phyloP scores from a whole-genome alignment of 805 yeast genomes.

The Lachancea lanzarotensis region DNA sequence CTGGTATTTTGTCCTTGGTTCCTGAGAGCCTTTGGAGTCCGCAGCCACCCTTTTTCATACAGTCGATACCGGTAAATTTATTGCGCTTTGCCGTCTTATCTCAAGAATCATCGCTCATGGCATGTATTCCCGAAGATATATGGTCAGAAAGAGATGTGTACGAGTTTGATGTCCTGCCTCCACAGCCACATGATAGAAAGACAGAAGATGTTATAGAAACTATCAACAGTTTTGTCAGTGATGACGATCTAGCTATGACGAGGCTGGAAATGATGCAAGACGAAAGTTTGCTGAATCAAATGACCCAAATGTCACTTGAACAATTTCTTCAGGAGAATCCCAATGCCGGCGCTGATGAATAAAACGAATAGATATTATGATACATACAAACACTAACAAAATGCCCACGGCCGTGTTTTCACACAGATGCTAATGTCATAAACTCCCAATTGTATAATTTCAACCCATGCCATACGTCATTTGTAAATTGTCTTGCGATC shows the following conservation, averaged over 20 bases:
- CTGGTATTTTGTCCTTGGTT: conserved; percentile 7
- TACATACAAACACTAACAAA: conserved; percentile 4
- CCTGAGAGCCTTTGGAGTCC: conserved; percentile 1
- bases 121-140: conserved; percentile 52
- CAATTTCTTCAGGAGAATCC: conserved; percentile 24
- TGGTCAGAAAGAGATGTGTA: conserved; percentile 58
- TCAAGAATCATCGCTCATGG: conserved; percentile 66
- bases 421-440: not conserved
- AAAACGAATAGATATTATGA: conserved; percentile 5
- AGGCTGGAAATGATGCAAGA: conserved; percentile 30
- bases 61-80: conserved; percentile 49
- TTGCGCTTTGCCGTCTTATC: conserved; percentile 63
- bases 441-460: not conserved
- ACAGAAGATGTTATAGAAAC: conserved; percentile 33
- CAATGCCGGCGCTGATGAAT: conserved; percentile 6
- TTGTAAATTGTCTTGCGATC: not conserved
- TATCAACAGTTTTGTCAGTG: conserved; percentile 32
- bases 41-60: conserved; percentile 20
- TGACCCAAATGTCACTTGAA: conserved; percentile 29
- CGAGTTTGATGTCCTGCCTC: conserved; percentile 73
- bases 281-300: conserved; percentile 26
- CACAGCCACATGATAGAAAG: conserved; percentile 35
- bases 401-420: no score
- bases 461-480: not conserved
- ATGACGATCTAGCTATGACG: conserved; percentile 22